These are phyloP conservation scores for Amphichorda felina DNA, from an alignment of 2,329 filamentous ascomycete genomes.

Conservation along the genomic window DNA sequence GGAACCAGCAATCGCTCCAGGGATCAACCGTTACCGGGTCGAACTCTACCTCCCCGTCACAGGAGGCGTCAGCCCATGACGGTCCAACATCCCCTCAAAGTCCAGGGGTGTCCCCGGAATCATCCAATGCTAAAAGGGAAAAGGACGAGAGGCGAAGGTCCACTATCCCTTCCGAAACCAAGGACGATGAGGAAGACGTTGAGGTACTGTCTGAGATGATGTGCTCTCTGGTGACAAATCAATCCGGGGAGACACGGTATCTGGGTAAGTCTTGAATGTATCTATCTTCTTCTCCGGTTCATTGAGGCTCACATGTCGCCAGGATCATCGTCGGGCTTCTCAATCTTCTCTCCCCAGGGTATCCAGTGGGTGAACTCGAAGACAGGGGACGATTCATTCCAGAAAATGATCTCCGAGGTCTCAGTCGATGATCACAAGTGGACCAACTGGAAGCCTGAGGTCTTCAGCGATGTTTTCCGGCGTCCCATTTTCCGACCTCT, in stretches of 20 bases:
- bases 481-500: conserved; percentile 73
- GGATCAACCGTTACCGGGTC: conserved; percentile 33
- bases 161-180: conserved; percentile 17
- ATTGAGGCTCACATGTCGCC: background rate
- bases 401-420: conserved; percentile 87
- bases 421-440: conserved; percentile 89
- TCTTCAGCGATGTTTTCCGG: conserved; percentile 86
- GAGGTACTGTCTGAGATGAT: conserved; percentile 94
- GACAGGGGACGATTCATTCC: conserved; percentile 90
- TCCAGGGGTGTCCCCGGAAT: conserved; percentile 41
- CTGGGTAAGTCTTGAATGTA: conserved; percentile 51
- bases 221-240: conserved; percentile 94
- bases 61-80: conserved; percentile 29
- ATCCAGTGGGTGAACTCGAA: conserved; percentile 98
- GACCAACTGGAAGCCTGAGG: conserved; percentile 96
- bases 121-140: conserved; percentile 13
- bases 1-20: conserved; percentile 38
- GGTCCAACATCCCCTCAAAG: conserved; percentile 35
- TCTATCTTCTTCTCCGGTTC: background rate
- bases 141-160: conserved; percentile 21
- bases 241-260: conserved; percentile 87
- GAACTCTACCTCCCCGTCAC: conserved; percentile 39
- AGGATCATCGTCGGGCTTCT: conserved; percentile 96
- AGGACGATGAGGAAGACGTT: conserved; percentile 55
- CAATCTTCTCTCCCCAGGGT: conserved; percentile 95